Base-by-base conservation (phyloP, 768 basidiomycete species). In the Phylloporus arenicola region DNA sequence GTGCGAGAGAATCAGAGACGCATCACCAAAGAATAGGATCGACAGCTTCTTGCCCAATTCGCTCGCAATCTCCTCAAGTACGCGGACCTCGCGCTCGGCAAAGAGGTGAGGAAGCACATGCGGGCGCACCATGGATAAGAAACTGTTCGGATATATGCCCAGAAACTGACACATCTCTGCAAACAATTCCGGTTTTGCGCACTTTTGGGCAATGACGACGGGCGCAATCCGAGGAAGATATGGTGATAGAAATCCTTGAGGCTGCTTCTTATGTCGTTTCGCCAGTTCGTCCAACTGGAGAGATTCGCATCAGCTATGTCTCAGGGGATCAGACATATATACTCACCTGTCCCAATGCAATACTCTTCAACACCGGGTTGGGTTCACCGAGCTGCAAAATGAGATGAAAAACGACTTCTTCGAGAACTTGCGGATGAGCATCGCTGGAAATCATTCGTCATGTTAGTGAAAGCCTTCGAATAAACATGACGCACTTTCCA, bases 21-120 rank as follows among this genome's bases (percentile, higher is more conserved):
- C 73, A 49, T 82, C 71, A n/a, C 78, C 71, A 17, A 84, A 58
- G 55, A 87, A 78, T 40, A 87, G 65, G 7, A 70, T 59, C 3
- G 78, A 75, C 13, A 77, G 58, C 13, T 70, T 71, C 43, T 65
- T 67, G 16, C 66, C 69, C 6, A 86, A 61, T 45, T 82, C 77
- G 39, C 65, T 70, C 3, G 83, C 72, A n/a, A 95, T 76, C 12
- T 74, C 72, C 30, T 81, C 75, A 17, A 95, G 73, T 0, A 81
- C 79, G 43, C 71, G 75, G 20, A 67, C 53, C 37, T 89, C 81
- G 54, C 80, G 75, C 38, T 73, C 72, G 8, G 80, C 83, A 62
- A 88, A 86, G 31, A 93, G 64, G 17, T 72, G 69, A 0, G 92
- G 92, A 6, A 92, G 75, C 2, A 82, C 86, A 50, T 80, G 75